phyloP scores from a whole-genome alignment of 2,329 filamentous ascomycete species.

The Aspergillus alliaceus region DNA sequence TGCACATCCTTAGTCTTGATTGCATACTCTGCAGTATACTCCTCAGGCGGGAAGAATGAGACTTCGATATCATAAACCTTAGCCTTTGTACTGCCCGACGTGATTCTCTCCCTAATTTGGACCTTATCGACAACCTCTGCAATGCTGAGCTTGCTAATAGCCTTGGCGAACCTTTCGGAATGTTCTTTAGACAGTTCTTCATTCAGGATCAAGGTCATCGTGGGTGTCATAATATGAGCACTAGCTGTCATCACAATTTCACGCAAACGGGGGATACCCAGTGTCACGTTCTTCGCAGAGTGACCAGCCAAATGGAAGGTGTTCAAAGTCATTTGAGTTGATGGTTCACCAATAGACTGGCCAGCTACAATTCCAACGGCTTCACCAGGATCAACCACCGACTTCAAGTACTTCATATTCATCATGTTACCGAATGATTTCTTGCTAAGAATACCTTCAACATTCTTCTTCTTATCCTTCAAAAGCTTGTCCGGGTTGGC shows the following conservation, averaged over 20 bases:
- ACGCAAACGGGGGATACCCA: constrained; percentile 93
- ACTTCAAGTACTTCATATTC: constrained; percentile 88
- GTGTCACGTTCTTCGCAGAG: constrained; percentile 96
- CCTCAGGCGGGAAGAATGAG: constrained; percentile 77
- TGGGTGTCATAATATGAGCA: constrained; percentile 81
- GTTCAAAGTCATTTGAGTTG: constrained; percentile 98
- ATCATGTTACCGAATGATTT: constrained; percentile 82
- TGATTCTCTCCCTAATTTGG: constrained; percentile 75
- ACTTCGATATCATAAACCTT: constrained; percentile 84
- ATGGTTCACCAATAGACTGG: constrained; percentile 94
- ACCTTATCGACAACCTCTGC: constrained; percentile 81
- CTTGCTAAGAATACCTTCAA: constrained; percentile 50
- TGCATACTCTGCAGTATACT: constrained; percentile 84
- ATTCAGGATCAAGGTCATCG: constrained; percentile 70
- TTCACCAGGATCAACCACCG: constrained; percentile 90
- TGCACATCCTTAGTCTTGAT: constrained; percentile 78
- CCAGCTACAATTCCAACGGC: constrained; percentile 95
- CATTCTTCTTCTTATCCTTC: constrained; percentile 58
- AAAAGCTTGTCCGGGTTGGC: constrained; percentile 65
- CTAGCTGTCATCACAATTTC: constrained; percentile 99
- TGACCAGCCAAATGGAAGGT: constrained; percentile 99
- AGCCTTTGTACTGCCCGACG: constrained; percentile 68
- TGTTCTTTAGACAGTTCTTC: constrained; percentile 68
- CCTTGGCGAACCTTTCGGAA: constrained; percentile 81
- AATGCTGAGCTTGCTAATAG: constrained; percentile 81